Evolutionary conservation across 331 rosid species (phyloP).

Genomic region (Acacia concinna): DNA sequence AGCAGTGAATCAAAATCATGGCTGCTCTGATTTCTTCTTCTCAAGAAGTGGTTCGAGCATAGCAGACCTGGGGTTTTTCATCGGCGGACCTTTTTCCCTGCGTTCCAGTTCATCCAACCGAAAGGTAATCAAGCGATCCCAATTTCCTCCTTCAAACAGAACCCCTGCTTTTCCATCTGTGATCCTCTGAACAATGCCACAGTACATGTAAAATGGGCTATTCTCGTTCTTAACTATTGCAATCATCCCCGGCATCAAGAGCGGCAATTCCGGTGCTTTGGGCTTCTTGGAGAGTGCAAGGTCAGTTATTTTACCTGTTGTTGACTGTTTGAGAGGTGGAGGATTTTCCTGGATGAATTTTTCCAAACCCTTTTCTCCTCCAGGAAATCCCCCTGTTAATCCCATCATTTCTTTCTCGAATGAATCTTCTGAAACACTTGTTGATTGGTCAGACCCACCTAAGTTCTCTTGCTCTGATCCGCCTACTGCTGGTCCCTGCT

Average conservation of each 20-base stretch:
- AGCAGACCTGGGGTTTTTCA: conserved; percentile 60
- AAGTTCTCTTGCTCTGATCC: conserved; percentile 36
- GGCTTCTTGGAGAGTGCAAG: conserved; percentile 51
- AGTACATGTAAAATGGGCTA: conserved; percentile 78
- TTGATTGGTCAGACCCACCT: conserved; percentile 11
- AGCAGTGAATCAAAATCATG: background rate
- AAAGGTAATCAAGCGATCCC: conserved; percentile 66
- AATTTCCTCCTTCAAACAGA: conserved; percentile 57
- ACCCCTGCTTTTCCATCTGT: conserved; percentile 94
- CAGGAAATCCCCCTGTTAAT: conserved; percentile 93
- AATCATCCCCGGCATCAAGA: conserved; percentile 92
- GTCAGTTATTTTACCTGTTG: conserved; percentile 26
- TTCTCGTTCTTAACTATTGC: conserved; percentile 84
- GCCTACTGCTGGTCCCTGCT: conserved; percentile 11
- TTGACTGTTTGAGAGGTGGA: conserved; percentile 57
- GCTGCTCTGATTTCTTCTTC: conserved; percentile 45
- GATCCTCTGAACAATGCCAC: conserved; percentile 91
- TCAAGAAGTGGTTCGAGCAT: conserved; percentile 70
- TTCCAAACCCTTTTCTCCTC: conserved; percentile 81
- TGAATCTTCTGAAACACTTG: conserved; percentile 53
- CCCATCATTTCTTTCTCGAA: conserved; percentile 95
- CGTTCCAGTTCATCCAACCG: conserved; percentile 79
- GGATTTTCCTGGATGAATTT: conserved; percentile 79
- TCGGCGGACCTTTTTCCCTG: conserved; percentile 93
- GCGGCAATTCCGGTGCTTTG: conserved; percentile 81